phyloP scores from a whole-genome alignment of 768 basidiomycete species.

The Trametes sanguinea region DNA sequence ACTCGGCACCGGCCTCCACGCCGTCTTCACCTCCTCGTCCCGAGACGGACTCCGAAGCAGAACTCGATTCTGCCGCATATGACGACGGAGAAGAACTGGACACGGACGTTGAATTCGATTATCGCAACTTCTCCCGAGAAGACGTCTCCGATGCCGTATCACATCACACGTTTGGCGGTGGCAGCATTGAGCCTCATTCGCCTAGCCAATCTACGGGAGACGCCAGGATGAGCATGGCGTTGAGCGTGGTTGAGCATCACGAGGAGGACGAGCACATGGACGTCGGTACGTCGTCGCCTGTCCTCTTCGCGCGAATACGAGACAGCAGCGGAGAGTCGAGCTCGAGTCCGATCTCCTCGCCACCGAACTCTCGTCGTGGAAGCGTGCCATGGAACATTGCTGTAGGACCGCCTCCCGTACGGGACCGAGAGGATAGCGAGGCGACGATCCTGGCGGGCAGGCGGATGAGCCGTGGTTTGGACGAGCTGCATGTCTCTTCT shows the following conservation, averaged over 20 bases:
- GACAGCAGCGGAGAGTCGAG: conserved; percentile 14
- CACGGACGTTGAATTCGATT: conserved; percentile 38
- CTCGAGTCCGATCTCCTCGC: conserved; percentile 8
- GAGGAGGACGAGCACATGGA: conserved; percentile 16
- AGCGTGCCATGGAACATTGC: conserved; percentile 67
- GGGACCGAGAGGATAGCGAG: conserved; percentile 59
- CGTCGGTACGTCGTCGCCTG: conserved; percentile 19
- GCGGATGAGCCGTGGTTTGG: conserved; percentile 60
- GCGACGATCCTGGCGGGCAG: conserved; percentile 47
- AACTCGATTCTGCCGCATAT: conserved; percentile 20
- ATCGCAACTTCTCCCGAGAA: conserved; percentile 25
- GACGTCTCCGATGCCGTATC: conserved; percentile 46
- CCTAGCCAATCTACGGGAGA: conserved; percentile 28
- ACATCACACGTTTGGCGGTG: conserved; percentile 51
- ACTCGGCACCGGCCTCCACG: conserved; percentile 11
- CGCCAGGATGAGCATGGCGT: conserved; percentile 35
- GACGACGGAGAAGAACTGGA: conserved; percentile 32
- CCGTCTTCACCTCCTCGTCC: conserved; percentile 11
- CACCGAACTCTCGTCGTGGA: conserved; percentile 42
- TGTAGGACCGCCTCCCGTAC: conserved; percentile 32
- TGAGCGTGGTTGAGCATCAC: conserved; percentile 39
- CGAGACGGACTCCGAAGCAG: conserved; percentile 22
- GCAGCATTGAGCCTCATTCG: conserved; percentile 23
- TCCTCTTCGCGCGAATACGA: conserved; percentile 18
- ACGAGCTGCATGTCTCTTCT: conserved; percentile 34